These are phyloP conservation scores for Candida sp. DNA, from an alignment of 1,139 yeast genomes.

Conservation along the genomic window DNA sequence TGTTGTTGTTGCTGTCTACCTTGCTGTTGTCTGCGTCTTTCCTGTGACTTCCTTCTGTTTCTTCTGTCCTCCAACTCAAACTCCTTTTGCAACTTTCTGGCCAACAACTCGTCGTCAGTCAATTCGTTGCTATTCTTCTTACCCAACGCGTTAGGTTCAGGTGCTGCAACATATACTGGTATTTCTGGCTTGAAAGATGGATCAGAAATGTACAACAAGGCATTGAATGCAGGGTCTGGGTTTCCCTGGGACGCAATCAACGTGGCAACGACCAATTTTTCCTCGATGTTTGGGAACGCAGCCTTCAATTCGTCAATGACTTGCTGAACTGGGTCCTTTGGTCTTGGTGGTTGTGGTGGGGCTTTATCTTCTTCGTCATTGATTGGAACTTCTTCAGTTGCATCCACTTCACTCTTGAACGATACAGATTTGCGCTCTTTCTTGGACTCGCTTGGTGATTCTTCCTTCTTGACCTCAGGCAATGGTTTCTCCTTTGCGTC, in stretches of 20 bases:
- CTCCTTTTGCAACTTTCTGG: constrained; percentile 79
- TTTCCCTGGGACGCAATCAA: constrained; percentile 85
- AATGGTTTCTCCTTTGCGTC: constrained; percentile 3
- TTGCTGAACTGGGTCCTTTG: constrained; percentile 58
- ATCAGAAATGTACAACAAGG: constrained; percentile 80
- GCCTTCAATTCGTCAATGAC: constrained; percentile 64
- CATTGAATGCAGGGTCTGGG: constrained; percentile 87
- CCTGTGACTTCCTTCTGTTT: constrained; percentile 25
- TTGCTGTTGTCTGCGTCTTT: constrained; percentile 7
- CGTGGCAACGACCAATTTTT: constrained; percentile 72
- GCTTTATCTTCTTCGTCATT: constrained; percentile 24
- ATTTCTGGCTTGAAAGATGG: constrained; percentile 72
- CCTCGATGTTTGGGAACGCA: constrained; percentile 83
- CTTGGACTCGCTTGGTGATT: constrained; percentile 4
- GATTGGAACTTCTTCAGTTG: constrained; percentile 17
- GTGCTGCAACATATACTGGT: constrained; percentile 30
- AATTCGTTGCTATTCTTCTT: constrained; percentile 19
- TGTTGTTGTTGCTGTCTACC: constrained; percentile 11
- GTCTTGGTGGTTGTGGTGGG: constrained; percentile 80
- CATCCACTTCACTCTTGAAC: constrained; percentile 5
- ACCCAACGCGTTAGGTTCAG: constrained; percentile 9
- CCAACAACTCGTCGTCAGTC: constrained; percentile 79
- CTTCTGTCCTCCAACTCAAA: constrained; percentile 54
- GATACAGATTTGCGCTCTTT: constrained; percentile 7
- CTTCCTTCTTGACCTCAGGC: constrained; percentile 6